Evolutionary conservation across 129 eudicot species (phyloP).

Genomic region (Helianthus tuberosus): DNA sequence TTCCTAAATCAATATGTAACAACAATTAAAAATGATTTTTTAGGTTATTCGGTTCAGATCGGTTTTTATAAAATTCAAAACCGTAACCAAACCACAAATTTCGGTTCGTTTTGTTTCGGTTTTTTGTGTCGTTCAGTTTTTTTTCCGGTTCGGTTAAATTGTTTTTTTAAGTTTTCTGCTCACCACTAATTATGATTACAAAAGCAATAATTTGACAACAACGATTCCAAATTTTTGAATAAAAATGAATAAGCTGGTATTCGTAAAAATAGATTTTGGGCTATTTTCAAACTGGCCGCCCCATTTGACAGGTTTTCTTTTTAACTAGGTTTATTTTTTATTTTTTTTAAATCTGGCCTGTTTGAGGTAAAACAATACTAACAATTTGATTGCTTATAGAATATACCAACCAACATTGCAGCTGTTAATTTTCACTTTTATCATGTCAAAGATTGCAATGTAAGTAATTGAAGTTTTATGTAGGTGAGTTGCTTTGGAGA

Average conservation of each 20-base stretch:
- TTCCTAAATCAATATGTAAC: too few relatives aligned
- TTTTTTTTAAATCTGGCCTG: neutral
- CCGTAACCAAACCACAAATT: too few relatives aligned
- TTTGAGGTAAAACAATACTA: neutral
- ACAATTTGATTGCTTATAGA: slow-evolving; percentile 1
- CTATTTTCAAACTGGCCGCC: neutral
- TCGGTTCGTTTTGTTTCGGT: too few relatives aligned
- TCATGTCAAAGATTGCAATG: slow-evolving; percentile 11
- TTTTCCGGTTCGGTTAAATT: too few relatives aligned
- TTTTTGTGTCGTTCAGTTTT: too few relatives aligned
- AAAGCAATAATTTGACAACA: neutral
- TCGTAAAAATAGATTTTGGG: neutral
- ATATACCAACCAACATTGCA: slow-evolving; percentile 1
- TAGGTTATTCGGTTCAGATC: too few relatives aligned
- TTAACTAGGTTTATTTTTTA: too few relatives aligned
- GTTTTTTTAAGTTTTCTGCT: too few relatives aligned
- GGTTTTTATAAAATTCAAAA: too few relatives aligned
- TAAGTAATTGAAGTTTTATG: slow-evolving; percentile 25
- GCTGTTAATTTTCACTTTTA: slow-evolving; percentile 13
- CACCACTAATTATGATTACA: neutral
- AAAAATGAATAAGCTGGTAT: neutral
- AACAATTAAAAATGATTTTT: too few relatives aligned
- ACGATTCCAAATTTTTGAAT: neutral
- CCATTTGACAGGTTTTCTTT: neutral
- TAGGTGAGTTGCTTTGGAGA: slow-evolving; percentile 98